Percentiles rank a stretch among this genome's conserved stretches.
phyloP scores from a whole-genome alignment of 805 yeast species.

The Lipomyces chichibuensis region DNA sequence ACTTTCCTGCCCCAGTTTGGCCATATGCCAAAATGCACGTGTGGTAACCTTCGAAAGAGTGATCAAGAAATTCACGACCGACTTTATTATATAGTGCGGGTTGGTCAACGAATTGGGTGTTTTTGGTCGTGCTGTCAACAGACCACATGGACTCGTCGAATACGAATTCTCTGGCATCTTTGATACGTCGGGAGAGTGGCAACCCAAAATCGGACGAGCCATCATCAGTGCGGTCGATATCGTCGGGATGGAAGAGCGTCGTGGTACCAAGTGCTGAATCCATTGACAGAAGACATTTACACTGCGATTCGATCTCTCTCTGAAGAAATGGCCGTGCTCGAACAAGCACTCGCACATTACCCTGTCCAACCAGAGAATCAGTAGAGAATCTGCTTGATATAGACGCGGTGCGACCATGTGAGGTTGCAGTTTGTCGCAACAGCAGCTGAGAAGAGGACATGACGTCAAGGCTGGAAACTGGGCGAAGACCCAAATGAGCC shows the following conservation, averaged over 20 bases:
- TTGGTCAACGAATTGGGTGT: conserved; percentile 50
- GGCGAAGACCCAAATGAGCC: neutral
- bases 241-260: conserved; percentile 22
- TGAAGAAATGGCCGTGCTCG: conserved; percentile 35
- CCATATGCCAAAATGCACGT: conserved; percentile 61
- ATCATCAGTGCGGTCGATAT: neutral
- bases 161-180: conserved; percentile 45
- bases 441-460: conserved; percentile 1
- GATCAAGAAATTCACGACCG: conserved; percentile 57
- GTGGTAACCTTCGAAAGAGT: conserved; percentile 59
- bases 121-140: conserved; percentile 40
- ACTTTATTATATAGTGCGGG: conserved; percentile 49
- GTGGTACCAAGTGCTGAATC: conserved; percentile 19
- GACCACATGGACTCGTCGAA: conserved; percentile 59
- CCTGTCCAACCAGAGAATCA: conserved; percentile 20
- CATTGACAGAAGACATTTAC: conserved; percentile 26
- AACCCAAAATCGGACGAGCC: neutral
- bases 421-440: neutral
- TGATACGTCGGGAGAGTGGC: conserved; percentile 28
- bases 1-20: conserved; percentile 46
- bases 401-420: conserved; percentile 11
- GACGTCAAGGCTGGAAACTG: conserved; percentile 8
- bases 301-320: conserved; percentile 26
- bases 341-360: conserved; percentile 35
- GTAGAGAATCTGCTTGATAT: conserved; percentile 10